Evolutionary conservation across 495 filamentous ascomycete genomes (phyloP).

Genomic region (Neurospora sublineolata): DNA sequence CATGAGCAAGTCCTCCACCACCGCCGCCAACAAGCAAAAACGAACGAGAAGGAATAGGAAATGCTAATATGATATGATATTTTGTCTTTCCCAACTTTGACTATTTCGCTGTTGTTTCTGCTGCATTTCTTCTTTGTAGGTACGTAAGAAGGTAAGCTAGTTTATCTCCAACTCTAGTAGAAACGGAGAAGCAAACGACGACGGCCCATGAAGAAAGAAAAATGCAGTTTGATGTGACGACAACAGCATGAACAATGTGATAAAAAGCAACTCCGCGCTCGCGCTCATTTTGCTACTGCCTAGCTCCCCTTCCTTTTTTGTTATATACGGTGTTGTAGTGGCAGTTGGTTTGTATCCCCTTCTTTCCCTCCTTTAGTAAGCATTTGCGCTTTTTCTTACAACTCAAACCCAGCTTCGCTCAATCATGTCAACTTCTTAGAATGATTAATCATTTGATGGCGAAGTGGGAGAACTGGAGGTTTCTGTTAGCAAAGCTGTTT

Average conservation of each 20-base stretch:
- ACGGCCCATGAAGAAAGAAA: not conserved
- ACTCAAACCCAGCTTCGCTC: not conserved
- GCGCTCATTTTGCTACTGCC: not conserved
- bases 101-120: not conserved
- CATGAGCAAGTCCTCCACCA: not conserved
- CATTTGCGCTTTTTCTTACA: not conserved
- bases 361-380: not conserved
- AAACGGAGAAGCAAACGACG: not conserved
- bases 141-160: not conserved
- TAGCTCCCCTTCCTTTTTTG: not conserved
- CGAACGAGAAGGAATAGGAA: not conserved
- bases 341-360: not conserved
- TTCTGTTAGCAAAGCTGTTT: not conserved
- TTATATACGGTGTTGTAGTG: not conserved
- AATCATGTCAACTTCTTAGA: not conserved
- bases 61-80: not conserved
- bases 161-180: not conserved
- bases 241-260: not conserved
- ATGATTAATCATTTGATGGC: conserved; percentile 20
- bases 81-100: not conserved
- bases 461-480: conserved; percentile 21
- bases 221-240: not conserved
- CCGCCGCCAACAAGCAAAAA: not conserved
- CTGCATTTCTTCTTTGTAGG: not conserved
- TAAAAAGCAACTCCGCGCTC: not conserved